Evolutionary conservation across 1,284 basidiomycete genomes (phyloP), one percentile per base, ranked within the genome.

Genomic region (Naganishia liquefaciens): DNA sequence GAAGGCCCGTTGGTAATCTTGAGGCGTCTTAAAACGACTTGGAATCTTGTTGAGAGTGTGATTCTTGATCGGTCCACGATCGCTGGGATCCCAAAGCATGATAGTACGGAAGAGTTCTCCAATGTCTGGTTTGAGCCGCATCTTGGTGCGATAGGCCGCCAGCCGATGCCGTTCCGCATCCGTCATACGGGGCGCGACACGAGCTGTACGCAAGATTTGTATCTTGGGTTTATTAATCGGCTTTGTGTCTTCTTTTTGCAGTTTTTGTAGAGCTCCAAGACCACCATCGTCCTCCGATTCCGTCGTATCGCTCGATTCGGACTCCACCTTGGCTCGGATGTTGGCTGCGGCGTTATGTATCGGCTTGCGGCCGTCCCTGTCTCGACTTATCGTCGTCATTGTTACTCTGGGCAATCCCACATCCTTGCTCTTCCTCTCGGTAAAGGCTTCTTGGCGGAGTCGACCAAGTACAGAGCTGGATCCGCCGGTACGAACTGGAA

Each of bases 61-160:
- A 17, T 49, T 49, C 33, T 60, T 47, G 15, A 60, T 60, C 39
- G 68, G 73, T 23, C 75, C 66, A 42, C 69, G 76, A 4, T 76
- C 70, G 75, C 13, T 77, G 67, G 93, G 92, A 75, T 90, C 82
- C 95, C 95, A 99, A 0, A 88, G 86, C 1, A 99, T 79, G 43
- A 99, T 82, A n/a, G 83, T 82, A 44, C 86, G 85, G 76, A 95
- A 90, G 23, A 99, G 84, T 15, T 82, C 83, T 15, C 86, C 86
- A 37, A 94, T 83, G 74, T 98, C 88, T 0, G 93, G 93, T 70
- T 87, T 88, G 70, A 93, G 83, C 13, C 93, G 86, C 69, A 88
- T 79, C 30, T 86, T 84, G 49, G 84, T 85, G 54, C 84, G 80
- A 43, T 85, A 85, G 25, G 85, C 85, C 68, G 87, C 85, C 17